Base-by-base conservation (phyloP, 768 basidiomycete species). In the Kwoniella pini region DNA sequence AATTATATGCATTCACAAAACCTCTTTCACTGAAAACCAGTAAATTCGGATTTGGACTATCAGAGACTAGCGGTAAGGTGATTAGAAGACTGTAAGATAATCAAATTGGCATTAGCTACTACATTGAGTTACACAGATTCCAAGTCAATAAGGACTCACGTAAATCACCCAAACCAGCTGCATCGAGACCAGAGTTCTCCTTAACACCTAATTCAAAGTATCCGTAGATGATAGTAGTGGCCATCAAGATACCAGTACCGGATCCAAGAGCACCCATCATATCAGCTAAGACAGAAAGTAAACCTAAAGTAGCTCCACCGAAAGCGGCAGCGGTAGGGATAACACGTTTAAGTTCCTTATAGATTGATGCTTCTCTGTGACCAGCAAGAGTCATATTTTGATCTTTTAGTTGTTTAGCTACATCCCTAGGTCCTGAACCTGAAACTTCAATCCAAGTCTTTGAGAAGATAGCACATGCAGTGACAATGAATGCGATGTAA, bases 391-490 rank as follows among this genome's bases (percentile, higher is more conserved):
- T 95, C 89, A 97, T 93, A 70, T 91, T 89, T 79, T 97, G 95
- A 68, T 98, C 96, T 82, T 98, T 98, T 75, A 98, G 86, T 77
- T 98, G 95, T 80, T 93, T 95, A 27, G 96, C 96, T 57, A 99
- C 87, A 70, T 99, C 95, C 45, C 96, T 81, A 11, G 95, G 96
- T 19, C 96, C 92, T 55, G 88, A 89, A 15, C 96, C 95, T 1
- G 93, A 97, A 31, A 98, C 91, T 71, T 98, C 95, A 66, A 99
- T 98, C 95, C 96, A 99, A 0, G 95, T 97, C 84, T 98, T 98
- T 75, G 91, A 94, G 83, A 98, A 99, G 67, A 97, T 83, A 13
- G 96, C 95, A 76, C 94, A 98, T 15, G 93, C 91, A 31, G 88
- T 85, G 61, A 94, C 84, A 82, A 95, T 95, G 82, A 97, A 98